phyloP scores from a whole-genome alignment of 2,329 filamentous ascomycete species.

The Exophiala bonariae region DNA sequence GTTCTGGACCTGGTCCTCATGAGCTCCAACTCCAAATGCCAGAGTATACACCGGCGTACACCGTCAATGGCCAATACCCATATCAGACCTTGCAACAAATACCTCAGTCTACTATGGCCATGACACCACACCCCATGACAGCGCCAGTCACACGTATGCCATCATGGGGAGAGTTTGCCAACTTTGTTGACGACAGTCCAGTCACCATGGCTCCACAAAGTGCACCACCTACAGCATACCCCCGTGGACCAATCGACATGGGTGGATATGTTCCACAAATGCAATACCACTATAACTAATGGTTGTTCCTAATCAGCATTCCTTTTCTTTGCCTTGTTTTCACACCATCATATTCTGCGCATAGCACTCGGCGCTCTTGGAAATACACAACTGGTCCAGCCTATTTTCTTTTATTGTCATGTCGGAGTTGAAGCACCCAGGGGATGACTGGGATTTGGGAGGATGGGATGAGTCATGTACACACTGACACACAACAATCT shows the following conservation, averaged over 20 bases:
- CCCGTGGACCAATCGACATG: slow-evolving; percentile 18
- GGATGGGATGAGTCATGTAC: slow-evolving; percentile 19
- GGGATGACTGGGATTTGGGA: slow-evolving; percentile 4
- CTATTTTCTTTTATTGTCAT: slow-evolving; percentile 7
- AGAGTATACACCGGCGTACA: slow-evolving; percentile 15
- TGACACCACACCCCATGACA: slow-evolving; percentile 27
- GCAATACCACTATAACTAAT: slow-evolving; percentile 21
- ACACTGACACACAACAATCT: slow-evolving; percentile 13
- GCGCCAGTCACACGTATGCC: slow-evolving; percentile 33
- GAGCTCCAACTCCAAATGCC: slow-evolving; percentile 27
- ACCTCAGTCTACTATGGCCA: slow-evolving; percentile 20
- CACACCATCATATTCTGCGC: slow-evolving; percentile 16
- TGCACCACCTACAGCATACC: slow-evolving; percentile 25
- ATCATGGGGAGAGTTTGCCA: slow-evolving; percentile 39
- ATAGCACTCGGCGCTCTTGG: slow-evolving; percentile 6
- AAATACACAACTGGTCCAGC: slow-evolving; percentile 4
- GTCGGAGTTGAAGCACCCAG: slow-evolving; percentile 9
- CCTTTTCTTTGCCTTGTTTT: slow-evolving; percentile 23
- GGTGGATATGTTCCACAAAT: slow-evolving; percentile 21
- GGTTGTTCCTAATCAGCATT: slow-evolving; percentile 9
- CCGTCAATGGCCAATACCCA: slow-evolving; percentile 19
- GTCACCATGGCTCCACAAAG: slow-evolving; percentile 31
- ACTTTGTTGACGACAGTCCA: slow-evolving; percentile 31
- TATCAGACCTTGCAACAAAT: slow-evolving; percentile 19
- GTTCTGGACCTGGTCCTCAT: slow-evolving; percentile 15